These are phyloP conservation scores for Suillus discolor DNA, from an alignment of 768 basidiomycete species.

Conservation along the genomic window DNA sequence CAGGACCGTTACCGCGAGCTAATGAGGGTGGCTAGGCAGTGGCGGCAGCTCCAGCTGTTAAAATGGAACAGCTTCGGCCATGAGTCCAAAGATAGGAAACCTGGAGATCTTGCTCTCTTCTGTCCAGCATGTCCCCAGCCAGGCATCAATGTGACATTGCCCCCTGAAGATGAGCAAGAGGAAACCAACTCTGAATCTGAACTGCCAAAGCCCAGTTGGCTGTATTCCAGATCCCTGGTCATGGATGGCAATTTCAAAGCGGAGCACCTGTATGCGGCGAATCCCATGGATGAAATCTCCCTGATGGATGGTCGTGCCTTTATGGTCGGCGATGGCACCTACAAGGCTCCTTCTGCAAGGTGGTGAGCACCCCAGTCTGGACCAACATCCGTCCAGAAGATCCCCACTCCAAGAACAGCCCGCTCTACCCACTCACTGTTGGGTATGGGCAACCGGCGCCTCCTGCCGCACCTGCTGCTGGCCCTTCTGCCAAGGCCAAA, in stretches of 20 bases:
- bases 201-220: neutral
- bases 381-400: neutral
- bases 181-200: neutral
- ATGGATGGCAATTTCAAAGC: neutral
- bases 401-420: neutral
- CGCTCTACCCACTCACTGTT: neutral
- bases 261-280: neutral
- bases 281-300: neutral
- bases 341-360: neutral
- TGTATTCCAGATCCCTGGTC: neutral
- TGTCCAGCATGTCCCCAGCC: neutral
- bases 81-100: neutral
- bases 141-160: conserved; percentile 8
- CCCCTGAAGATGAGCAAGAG: neutral
- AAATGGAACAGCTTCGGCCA: conserved; percentile 1
- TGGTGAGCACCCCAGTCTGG: neutral
- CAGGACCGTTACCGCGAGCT: neutral
- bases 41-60: neutral
- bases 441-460: neutral
- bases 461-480: neutral
- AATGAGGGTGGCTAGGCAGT: neutral
- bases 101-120: neutral
- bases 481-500: too few relatives aligned
- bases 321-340: neutral
- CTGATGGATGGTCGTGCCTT: neutral